Conservation (phyloP, 495 filamentous ascomycete genomes). For the Tuber melanosporum region DNA sequence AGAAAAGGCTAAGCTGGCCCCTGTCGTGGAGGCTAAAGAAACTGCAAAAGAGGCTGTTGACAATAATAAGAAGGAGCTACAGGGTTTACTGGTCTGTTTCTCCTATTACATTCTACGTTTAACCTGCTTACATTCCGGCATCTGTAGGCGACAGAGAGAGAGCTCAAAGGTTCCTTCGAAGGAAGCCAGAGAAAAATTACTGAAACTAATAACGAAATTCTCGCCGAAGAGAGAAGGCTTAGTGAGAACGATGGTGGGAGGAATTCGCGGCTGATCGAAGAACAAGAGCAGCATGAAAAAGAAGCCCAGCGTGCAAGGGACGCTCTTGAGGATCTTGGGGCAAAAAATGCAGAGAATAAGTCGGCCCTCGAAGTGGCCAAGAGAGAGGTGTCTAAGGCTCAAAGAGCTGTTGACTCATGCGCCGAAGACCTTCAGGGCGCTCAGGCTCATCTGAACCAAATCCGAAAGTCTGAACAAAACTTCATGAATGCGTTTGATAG, state of each 20-base stretch:
- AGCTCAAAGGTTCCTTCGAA: conserved; percentile 48
- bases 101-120: conserved; percentile 10
- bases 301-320: conserved; percentile 41
- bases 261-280: conserved; percentile 48
- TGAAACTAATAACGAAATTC: conserved; percentile 44
- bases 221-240: conserved; percentile 49
- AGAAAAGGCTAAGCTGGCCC: conserved; percentile 29
- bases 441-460: conserved; percentile 44
- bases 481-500: conserved; percentile 57
- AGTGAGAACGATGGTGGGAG: conserved; percentile 52
- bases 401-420: conserved; percentile 48
- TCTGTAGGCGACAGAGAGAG: conserved; percentile 50
- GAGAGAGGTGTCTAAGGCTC: conserved; percentile 27
- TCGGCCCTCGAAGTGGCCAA: conserved; percentile 39
- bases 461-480: conserved; percentile 48
- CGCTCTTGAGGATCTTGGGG: conserved; percentile 40
- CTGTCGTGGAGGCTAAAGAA: conserved; percentile 45
- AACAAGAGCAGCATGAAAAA: conserved; percentile 44
- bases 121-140: conserved; percentile 16
- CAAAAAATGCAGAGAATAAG: conserved; percentile 34
- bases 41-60: conserved; percentile 45
- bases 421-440: conserved; percentile 33
- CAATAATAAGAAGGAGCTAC: conserved; percentile 45
- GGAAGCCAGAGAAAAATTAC: conserved; percentile 45
- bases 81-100: conserved; percentile 47